Evolutionary conservation across 1,284 basidiomycete species (phyloP), one percentile per base, ranked within the genome.

Genomic region (Vanrija sp.): DNA sequence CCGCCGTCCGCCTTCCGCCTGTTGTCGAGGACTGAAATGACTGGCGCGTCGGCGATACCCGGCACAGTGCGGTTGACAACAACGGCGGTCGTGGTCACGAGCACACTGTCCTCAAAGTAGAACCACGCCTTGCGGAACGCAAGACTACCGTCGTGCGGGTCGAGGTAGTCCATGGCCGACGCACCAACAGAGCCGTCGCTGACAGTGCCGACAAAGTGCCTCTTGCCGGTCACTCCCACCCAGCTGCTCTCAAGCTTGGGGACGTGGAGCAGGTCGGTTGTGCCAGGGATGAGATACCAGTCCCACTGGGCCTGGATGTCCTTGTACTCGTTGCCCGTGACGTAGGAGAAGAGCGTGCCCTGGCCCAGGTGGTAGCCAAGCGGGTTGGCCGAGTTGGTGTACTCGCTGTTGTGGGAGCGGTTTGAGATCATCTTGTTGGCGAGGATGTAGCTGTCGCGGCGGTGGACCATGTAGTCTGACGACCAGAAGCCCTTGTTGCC

Each of bases 221-320:
- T 78, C 7, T 78, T 67, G 0, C 84, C 85, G 0, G 65, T 73
- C 51, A 75, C 71, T 14, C 64, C 57, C 3, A 79, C 77, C 9
- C 70, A 66, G 9, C 49, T 64, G 59, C 83, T 84, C 37, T 62
- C 65, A 6, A 86, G 76, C 4, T 76, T 23, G 14, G 75, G 7
- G 81, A 83, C 6, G 75, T 80, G 14, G 69, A 78, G 63, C 83
- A 86, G 66, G 83, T 80, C 78, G 0, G 85, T 87, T 18, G 76
- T 86, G 1, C 85, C 85, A 4, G 85, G 85, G 41, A 87, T 82
- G 15, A 85, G 73, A 61, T 85, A 81, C 85, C 85, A 87, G 65
- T 87, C 84, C 85, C 84, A 86, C 2, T 81, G 78, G 1, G 81
- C 84, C 8, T 80, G 76, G 20, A 86, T 84, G 63, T 86, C 84